Conservation (phyloP, 805 yeast species). For the Phaffomyces opuntiae region DNA sequence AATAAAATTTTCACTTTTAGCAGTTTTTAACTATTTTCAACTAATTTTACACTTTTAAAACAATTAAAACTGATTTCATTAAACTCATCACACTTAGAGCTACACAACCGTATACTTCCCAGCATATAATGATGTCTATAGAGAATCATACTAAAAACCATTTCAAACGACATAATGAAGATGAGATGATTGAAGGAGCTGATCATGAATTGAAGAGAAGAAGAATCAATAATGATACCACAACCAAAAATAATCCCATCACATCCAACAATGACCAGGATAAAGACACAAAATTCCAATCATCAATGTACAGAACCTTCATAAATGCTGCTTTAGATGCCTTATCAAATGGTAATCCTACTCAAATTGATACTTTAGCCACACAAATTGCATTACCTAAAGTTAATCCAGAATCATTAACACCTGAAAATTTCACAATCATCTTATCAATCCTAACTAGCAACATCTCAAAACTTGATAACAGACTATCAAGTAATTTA, state of each 20-base stretch:
- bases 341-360: conserved; percentile 50
- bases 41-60: background rate
- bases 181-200: conserved; percentile 12
- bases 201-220: conserved; percentile 3
- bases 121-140: conserved; percentile 20
- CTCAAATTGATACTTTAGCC: conserved; percentile 53
- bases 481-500: conserved; percentile 40
- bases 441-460: conserved; percentile 53
- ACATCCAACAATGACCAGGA: background rate
- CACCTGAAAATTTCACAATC: conserved; percentile 43
- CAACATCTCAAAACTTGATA: conserved; percentile 57
- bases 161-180: conserved; percentile 21
- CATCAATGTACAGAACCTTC: conserved; percentile 34
- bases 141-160: conserved; percentile 20
- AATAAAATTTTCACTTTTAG: background rate
- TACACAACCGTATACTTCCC: background rate
- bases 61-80: background rate
- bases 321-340: conserved; percentile 64
- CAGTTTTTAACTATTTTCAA: background rate
- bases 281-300: conserved; percentile 18
- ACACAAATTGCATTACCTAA: conserved; percentile 50
- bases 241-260: background rate
- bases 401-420: conserved; percentile 46
- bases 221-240: background rate
- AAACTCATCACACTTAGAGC: background rate